phyloP scores from a whole-genome alignment of 116 monocot genomes.

The Phalaenopsis hybrid region DNA sequence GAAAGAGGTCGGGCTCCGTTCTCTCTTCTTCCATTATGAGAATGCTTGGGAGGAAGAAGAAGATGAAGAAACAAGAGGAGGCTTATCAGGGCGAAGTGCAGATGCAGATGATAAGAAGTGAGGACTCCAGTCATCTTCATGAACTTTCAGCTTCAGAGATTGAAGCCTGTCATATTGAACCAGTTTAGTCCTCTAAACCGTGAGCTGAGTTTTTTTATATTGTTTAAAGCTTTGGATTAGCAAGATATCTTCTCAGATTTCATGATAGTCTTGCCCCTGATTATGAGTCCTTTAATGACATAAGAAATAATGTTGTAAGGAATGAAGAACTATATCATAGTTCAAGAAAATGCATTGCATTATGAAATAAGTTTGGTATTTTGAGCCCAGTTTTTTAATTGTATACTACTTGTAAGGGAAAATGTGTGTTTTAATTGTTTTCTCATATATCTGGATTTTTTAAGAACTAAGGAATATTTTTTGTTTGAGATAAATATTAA shows the following conservation, averaged over 20 bases:
- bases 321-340: background rate
- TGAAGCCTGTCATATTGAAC: background rate
- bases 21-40: conserved; percentile 12
- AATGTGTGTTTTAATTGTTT: too few species aligned
- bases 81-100: background rate
- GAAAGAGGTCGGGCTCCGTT: conserved; percentile 11
- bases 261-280: background rate
- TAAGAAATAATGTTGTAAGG: background rate
- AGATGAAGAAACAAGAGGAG: background rate
- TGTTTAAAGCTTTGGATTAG: too few species aligned
- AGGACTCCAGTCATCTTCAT: background rate
- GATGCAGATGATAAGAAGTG: background rate
- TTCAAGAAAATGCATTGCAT: background rate
- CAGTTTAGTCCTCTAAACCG: background rate
- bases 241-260: too few species aligned
- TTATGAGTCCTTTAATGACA: background rate
- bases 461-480: too few species aligned
- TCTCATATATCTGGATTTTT: too few species aligned
- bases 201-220: background rate
- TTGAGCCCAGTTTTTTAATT: background rate
- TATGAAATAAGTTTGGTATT: background rate
- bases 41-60: conserved; percentile 5
- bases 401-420: too few species aligned
- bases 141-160: background rate
- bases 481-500: too few species aligned